phyloP scores from a whole-genome alignment of 2,329 filamentous ascomycete genomes.

The Cladosporium phlei region DNA sequence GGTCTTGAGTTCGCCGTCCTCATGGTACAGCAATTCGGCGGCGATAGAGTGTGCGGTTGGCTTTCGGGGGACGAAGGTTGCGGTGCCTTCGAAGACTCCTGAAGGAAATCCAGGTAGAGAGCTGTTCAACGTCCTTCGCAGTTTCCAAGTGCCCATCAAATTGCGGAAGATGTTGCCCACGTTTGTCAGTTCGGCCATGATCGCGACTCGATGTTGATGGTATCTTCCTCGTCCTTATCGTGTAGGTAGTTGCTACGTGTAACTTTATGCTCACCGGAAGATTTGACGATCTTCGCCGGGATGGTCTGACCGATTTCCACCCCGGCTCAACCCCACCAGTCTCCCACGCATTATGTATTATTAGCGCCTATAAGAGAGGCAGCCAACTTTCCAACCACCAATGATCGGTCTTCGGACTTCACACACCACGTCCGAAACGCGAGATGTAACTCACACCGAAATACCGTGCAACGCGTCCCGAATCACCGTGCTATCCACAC shows the following conservation, averaged over 20 bases:
- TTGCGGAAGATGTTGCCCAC: constrained; percentile 29
- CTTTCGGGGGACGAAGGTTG: constrained; percentile 30
- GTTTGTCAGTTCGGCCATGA: constrained; percentile 9
- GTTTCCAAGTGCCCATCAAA: constrained; percentile 32
- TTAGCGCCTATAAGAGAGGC: constrained; percentile 7
- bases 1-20: constrained; percentile 33
- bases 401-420: constrained; percentile 7
- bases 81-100: constrained; percentile 33
- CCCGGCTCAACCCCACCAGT: background rate
- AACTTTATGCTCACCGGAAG: background rate
- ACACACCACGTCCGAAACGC: constrained; percentile 9
- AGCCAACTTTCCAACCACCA: no score
- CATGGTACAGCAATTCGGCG: constrained; percentile 32
- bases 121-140: constrained; percentile 30
- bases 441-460: no score
- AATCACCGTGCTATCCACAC: no score
- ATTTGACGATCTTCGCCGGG: background rate
- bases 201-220: background rate
- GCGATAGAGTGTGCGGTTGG: constrained; percentile 26
- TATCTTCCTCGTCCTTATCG: no score
- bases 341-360: background rate
- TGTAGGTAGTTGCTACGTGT: background rate
- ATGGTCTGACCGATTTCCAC: background rate
- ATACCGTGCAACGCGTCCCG: no score
- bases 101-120: constrained; percentile 32